phyloP scores from a whole-genome alignment of 495 filamentous ascomycete species.

The Rostrohypoxylon terebratum region DNA sequence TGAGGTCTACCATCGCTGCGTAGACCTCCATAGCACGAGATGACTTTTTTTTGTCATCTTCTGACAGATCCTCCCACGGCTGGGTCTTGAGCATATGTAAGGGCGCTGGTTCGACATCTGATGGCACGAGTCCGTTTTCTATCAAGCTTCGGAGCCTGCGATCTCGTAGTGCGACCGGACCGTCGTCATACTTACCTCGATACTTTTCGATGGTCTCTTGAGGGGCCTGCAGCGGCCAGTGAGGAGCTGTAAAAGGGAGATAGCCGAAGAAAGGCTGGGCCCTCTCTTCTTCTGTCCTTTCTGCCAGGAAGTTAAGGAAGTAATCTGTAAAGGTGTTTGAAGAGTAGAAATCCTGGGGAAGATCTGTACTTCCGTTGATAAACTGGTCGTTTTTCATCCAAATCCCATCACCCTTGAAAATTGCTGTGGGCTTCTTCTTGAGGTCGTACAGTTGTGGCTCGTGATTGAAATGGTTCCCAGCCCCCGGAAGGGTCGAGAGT shows the following conservation, averaged over 20 bases:
- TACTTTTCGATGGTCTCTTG: constrained; percentile 64
- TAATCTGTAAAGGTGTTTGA: constrained; percentile 66
- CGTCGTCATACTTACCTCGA: constrained; percentile 67
- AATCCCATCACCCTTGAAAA: constrained; percentile 54
- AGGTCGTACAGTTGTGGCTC: constrained; percentile 62
- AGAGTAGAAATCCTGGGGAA: constrained; percentile 65
- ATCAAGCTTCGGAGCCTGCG: constrained; percentile 64
- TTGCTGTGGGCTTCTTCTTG: constrained; percentile 56
- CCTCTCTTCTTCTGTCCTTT: constrained; percentile 61
- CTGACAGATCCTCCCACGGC: constrained; percentile 63
- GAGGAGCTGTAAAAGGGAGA: constrained; percentile 69
- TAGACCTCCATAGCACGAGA: constrained; percentile 69
- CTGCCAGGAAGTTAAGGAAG: constrained; percentile 64
- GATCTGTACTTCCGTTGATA: constrained; percentile 49
- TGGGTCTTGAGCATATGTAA: constrained; percentile 66
- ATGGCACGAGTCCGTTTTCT: constrained; percentile 62
- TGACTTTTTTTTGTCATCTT: constrained; percentile 64
- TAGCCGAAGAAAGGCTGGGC: constrained; percentile 71
- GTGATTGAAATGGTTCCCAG: constrained; percentile 68
- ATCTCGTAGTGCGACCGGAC: constrained; percentile 65
- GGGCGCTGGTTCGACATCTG: constrained; percentile 64
- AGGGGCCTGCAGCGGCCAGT: constrained; percentile 71
- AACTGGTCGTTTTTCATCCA: constrained; percentile 40
- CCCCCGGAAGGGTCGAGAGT: constrained; percentile 56
- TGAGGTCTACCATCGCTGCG: constrained; percentile 73